phyloP scores from a whole-genome alignment of 306 rosid genomes.

The Cicer chorassanicum region DNA sequence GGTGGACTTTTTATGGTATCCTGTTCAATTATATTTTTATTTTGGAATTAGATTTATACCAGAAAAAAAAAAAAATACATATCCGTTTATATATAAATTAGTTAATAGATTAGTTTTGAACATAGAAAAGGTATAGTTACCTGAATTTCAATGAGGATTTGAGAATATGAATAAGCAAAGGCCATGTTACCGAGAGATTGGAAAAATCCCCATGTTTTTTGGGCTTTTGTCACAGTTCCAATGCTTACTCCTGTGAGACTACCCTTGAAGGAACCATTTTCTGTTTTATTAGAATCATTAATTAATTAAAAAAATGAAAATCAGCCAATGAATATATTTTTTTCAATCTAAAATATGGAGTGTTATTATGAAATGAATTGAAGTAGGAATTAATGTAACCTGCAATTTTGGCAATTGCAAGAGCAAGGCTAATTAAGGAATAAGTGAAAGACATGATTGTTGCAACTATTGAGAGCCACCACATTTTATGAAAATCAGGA shows the following conservation, averaged over 20 bases:
- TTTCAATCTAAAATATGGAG: neutral
- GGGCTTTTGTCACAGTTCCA: conserved; percentile 44
- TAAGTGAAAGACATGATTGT: conserved; percentile 65
- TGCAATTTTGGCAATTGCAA: conserved; percentile 61
- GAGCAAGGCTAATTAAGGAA: conserved; percentile 59
- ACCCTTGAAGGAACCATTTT: conserved; percentile 54
- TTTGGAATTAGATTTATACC: too few species aligned
- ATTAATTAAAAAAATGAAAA: neutral
- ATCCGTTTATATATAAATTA: too few species aligned
- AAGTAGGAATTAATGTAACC: conserved; percentile 38
- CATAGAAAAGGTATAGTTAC: conserved; percentile 30
- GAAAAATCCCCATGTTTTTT: conserved; percentile 56
- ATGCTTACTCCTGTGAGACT: conserved; percentile 53
- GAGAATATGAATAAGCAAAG: conserved; percentile 62
- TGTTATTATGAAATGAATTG: neutral
- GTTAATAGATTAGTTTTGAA: neutral
- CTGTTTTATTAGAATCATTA: conserved; percentile 44
- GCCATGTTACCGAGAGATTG: conserved; percentile 72
- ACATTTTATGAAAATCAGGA: conserved; percentile 56
- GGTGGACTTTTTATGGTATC: conserved; percentile 79
- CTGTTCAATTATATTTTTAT: conserved; percentile 39
- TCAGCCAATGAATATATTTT: neutral
- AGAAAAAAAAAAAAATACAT: too few species aligned
- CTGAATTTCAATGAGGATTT: conserved; percentile 70
- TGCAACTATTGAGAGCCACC: conserved; percentile 71